Evolutionary conservation across 257 asterid species (phyloP), one percentile per base, ranked within the genome.

Genomic region (Thymus mandschuricus): DNA sequence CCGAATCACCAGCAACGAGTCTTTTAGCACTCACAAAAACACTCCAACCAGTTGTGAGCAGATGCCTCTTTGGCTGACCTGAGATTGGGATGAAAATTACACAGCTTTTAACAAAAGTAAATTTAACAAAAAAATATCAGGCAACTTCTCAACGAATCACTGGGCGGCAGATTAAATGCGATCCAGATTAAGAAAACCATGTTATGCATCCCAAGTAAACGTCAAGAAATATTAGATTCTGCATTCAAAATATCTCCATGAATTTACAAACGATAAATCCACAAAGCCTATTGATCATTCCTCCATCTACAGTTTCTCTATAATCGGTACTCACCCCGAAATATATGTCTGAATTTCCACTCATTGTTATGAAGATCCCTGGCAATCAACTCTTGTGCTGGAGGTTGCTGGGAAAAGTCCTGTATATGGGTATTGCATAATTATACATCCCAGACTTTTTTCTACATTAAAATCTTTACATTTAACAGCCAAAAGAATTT

Each of bases 61-160:
- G 92, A 78, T 89, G 96, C 83, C 96, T 78, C 84, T 89, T 89
- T 33, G 96, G 96, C 85, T 89, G 96, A 74, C 96, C 96, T 89
- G 84, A 46, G 43, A 79, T 40, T 64, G 71, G 48, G 66, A 38
- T 62, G 49, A 54, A 38, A 13, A 29, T 27, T 64, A 27, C 7
- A 43, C 55, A 44, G 64, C 33, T 29, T 38, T 34, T 31, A 41
- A 68, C 41, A 58, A 43, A 48, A 48, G 13, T 21, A 21, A 21
- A 21, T 21, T 21, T 21, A 21, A 21, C 21, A 21, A 21, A 21
- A 21, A 21, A 21, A 21, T 21, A 21, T 21, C 21, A 21, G 21
- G 21, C 21, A 21, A 21, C 21, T 21, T 21, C 21, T 21, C 21
- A 21, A 21, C 21, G 21, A 21, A 21, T 21, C 21, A 21, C 21